Conservation (phyloP, 2,329 filamentous ascomycete genomes). For the Tolypocladium pustulatum region DNA sequence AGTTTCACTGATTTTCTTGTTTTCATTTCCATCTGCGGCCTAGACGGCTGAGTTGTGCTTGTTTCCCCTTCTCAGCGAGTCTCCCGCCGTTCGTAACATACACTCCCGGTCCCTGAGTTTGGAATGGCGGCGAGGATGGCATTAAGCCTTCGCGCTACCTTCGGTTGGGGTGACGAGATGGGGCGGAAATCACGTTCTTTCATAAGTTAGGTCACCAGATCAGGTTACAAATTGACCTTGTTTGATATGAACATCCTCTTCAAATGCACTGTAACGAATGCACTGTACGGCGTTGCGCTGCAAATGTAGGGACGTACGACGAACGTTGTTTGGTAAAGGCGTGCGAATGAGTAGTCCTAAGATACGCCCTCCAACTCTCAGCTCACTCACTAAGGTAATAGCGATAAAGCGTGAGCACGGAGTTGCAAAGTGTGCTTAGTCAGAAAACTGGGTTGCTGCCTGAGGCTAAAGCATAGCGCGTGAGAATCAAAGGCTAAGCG, state of each 20-base stretch:
- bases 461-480: background rate
- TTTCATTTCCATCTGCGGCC: constrained; percentile 4
- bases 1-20: constrained; percentile 3
- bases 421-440: background rate
- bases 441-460: background rate
- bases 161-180: background rate
- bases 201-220: constrained; percentile 2
- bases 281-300: too few species aligned
- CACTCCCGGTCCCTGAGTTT: background rate
- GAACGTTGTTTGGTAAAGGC: too few species aligned
- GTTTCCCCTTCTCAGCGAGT: background rate
- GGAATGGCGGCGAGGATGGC: background rate
- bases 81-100: constrained; percentile 1
- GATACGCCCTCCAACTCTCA: too few species aligned
- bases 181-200: constrained; percentile 1
- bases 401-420: background rate
- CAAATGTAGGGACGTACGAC: too few species aligned
- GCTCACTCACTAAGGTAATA: too few species aligned
- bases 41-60: background rate
- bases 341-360: too few species aligned
- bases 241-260: background rate
- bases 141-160: background rate
- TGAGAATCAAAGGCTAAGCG: background rate
- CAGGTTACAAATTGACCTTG: constrained; percentile 5
- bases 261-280: too few species aligned